phyloP scores from a whole-genome alignment of 2,329 filamentous ascomycete genomes.

The Capronia americana region DNA sequence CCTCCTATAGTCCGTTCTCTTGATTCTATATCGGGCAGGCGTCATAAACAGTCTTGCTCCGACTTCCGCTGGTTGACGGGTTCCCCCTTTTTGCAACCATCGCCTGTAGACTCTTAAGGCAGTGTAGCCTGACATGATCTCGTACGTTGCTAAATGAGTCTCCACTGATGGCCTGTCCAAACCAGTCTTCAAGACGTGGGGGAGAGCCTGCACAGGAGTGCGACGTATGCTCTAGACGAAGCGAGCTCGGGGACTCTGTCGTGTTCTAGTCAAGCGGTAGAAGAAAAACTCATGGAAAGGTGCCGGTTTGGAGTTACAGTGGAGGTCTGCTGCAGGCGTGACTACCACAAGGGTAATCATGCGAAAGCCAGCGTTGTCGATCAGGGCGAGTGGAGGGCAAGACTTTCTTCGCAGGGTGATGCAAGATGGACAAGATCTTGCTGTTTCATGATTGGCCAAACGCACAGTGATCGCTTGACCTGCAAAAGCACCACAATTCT shows the following conservation, averaged over 20 bases:
- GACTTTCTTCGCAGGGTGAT: background rate
- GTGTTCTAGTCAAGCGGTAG: background rate
- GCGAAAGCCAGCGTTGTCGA: background rate
- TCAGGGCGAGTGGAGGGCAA: background rate
- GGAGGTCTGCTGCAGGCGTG: background rate
- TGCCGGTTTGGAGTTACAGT: background rate
- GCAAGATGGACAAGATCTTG: background rate
- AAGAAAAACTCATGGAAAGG: background rate
- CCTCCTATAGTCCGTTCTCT: background rate
- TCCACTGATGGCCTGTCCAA: background rate
- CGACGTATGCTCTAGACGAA: too few species aligned
- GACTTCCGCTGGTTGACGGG: background rate
- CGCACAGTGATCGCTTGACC: background rate
- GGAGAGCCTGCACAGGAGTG: background rate
- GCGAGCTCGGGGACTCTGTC: too few species aligned
- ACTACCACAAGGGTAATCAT: background rate
- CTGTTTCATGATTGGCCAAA: background rate
- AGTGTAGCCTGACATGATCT: background rate
- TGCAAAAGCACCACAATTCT: background rate
- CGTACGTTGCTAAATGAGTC: background rate
- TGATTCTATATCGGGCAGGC: background rate
- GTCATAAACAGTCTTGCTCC: background rate
- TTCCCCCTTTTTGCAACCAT: background rate
- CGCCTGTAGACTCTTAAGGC: background rate
- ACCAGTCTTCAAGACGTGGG: background rate